Base-by-base conservation (phyloP, 768 basidiomycete genomes). In the Suillus decipiens region DNA sequence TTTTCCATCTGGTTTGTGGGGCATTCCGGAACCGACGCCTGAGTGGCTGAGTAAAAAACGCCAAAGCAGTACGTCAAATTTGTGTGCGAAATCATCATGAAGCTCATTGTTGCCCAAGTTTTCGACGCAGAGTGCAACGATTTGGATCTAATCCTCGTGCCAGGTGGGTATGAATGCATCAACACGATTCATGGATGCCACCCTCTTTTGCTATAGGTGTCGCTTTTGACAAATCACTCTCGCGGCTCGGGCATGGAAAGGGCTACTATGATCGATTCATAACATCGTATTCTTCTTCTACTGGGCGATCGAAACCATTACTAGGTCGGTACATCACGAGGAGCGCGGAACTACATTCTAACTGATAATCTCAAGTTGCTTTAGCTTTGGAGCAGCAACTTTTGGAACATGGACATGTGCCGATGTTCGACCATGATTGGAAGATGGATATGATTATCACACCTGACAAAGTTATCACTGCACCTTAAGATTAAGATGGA, bases 191-290 rank as follows among this genome's bases (percentile, higher is more conserved):
- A 6, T 57, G 10, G 39, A 57, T 17, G 41, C 41, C 17, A 57
- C 4, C 10, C 39, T 28, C 39, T 61, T 59, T 66, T 47, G 45
- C 14, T 48, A 60, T 72, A 89, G 92, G 89, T 48, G 82, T 93
- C 54, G 92, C 88, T 11, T 93, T 93, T 67, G 91, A 93, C 75
- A 79, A 77, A 47, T 82, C 82, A 17, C 72, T 88, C 60, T 86
- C 86, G 55, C 86, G 92, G 36, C 81, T 93, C 34, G 92, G 92
- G 11, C 90, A 92, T 66, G 91, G 92, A 28, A 93, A 90, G 73
- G 92, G 92, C 7, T 92, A 89, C 75, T 93, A 93, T 67, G 92
- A 93, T 75, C 79, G 82, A 15, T 93, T 90, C 75, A 78, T 93
- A 41, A 75, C 85, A 3, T 72, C 79, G 1, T 92, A 91, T 63